These are phyloP conservation scores for Amoebophrya sp. DNA, from an alignment of 169 alveolate genomes.

Conservation along the genomic window DNA sequence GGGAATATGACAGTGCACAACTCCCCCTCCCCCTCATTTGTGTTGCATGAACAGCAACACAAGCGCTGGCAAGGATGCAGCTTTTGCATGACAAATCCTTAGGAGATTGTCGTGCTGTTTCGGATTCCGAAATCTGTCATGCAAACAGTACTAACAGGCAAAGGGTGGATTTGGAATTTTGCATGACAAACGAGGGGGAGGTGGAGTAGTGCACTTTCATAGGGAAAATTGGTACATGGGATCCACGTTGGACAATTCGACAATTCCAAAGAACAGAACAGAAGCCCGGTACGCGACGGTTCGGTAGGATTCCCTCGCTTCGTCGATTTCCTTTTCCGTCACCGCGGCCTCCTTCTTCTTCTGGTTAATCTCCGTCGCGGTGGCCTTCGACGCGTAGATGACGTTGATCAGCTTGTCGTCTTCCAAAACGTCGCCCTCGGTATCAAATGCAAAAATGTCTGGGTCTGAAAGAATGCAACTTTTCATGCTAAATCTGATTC, in stretches of 20 bases:
- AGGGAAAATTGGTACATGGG: conserved; percentile 85
- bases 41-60: no score
- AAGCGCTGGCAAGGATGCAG: no score
- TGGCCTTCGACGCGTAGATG: conserved; percentile 72
- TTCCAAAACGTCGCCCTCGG: conserved; percentile 79
- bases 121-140: no score
- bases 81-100: no score
- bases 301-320: conserved; percentile 55
- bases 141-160: no score
- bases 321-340: conserved; percentile 82
- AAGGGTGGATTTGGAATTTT: not conserved
- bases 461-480: no score
- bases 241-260: conserved; percentile 81
- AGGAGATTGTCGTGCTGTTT: no score
- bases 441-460: no score
- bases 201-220: no score
- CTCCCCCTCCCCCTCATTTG: no score
- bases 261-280: conserved; percentile 84
- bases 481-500: no score
- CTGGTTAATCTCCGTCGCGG: conserved; percentile 74
- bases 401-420: conserved; percentile 77
- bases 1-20: no score
- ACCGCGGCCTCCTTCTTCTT: conserved; percentile 79
- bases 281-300: conserved; percentile 81
- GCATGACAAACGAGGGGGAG: not conserved